Conservation (phyloP, 2,329 filamentous ascomycete species). For the Trichoderma arundinaceum region DNA sequence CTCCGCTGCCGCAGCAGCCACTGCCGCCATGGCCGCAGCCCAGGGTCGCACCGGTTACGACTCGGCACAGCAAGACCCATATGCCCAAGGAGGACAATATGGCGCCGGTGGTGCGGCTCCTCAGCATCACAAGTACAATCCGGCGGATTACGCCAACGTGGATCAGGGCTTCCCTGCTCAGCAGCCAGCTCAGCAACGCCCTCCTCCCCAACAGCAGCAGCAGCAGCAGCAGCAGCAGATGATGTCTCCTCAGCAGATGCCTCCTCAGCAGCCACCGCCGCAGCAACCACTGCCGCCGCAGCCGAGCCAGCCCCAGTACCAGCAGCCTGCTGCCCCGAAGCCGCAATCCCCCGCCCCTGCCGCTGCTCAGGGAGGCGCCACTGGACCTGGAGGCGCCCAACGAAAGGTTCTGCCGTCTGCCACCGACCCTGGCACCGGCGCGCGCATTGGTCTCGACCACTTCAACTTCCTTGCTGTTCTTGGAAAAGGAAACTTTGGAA, state of each 20-base stretch:
- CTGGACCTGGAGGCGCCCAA: slow-evolving; percentile 35
- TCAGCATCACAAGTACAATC: slow-evolving; percentile 74
- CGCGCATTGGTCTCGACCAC: slow-evolving; percentile 92
- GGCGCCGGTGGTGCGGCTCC: slow-evolving; percentile 42
- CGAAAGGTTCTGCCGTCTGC: slow-evolving; percentile 71
- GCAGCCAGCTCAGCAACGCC: slow-evolving; percentile 42
- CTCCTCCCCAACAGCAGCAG: slow-evolving; percentile 42
- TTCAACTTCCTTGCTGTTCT: slow-evolving; percentile 99
- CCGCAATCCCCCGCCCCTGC: slow-evolving; percentile 48
- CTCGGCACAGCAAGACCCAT: slow-evolving; percentile 45
- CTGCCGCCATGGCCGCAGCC: slow-evolving; percentile 61
- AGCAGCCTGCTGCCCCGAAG: slow-evolving; percentile 46
- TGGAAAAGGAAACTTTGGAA: slow-evolving; percentile 98
- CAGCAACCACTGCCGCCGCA: slow-evolving; percentile 42
- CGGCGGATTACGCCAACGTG: slow-evolving; percentile 73
- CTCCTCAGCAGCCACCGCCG: slow-evolving; percentile 47
- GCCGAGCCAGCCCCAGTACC: slow-evolving; percentile 46
- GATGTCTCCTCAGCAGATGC: slow-evolving; percentile 46
- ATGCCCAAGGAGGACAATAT: slow-evolving; percentile 44
- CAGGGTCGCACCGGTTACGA: slow-evolving; percentile 46
- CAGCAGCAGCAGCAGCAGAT: slow-evolving; percentile 46
- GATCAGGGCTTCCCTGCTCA: slow-evolving; percentile 51
- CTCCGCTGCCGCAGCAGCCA: slow-evolving; percentile 62
- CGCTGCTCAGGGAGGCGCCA: slow-evolving; percentile 39
- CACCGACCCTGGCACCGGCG: slow-evolving; percentile 73